These are phyloP conservation scores for Mrakia gelida DNA, from an alignment of 768 basidiomycete genomes.

Conservation along the genomic window DNA sequence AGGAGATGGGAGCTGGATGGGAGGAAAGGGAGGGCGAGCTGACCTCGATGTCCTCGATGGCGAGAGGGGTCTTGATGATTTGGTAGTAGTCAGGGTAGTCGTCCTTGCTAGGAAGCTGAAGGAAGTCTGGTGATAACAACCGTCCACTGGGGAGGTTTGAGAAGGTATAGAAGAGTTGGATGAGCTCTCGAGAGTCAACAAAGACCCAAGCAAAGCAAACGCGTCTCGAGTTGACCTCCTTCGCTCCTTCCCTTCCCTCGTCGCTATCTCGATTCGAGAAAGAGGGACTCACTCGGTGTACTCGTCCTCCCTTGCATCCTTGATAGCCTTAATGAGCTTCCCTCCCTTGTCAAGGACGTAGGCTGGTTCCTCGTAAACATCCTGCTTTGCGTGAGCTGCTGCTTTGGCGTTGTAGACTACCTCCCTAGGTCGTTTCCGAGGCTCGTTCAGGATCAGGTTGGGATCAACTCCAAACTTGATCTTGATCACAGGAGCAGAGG, in stretches of 20 bases:
- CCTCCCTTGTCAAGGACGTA: conserved; percentile 20
- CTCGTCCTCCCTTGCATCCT: conserved; percentile 82
- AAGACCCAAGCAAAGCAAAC: not conserved
- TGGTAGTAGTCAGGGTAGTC: conserved; percentile 69
- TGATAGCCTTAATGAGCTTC: conserved; percentile 70
- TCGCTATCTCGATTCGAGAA: not conserved
- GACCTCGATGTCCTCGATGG: conserved; percentile 78
- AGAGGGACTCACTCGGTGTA: conserved; percentile 50
- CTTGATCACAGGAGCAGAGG: conserved; percentile 12
- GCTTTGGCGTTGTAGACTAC: not conserved
- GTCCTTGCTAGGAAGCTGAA: conserved; percentile 65
- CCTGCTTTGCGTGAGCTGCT: not conserved
- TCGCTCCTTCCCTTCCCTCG: not conserved
- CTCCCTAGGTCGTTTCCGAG: conserved; percentile 19
- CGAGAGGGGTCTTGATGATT: conserved; percentile 73
- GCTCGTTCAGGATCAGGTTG: conserved; percentile 23
- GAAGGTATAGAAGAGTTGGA: not conserved
- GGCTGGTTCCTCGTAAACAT: conserved; percentile 16
- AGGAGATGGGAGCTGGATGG: not conserved
- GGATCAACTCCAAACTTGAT: conserved; percentile 26
- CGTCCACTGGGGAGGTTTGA: conserved; percentile 8
- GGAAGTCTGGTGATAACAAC: conserved; percentile 51
- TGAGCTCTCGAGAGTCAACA: not conserved
- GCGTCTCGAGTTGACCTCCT: conserved; percentile 1
- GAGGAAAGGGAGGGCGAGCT: conserved; percentile 26